Percentiles rank a stretch among this genome's conserved stretches.
Evolutionary conservation across 2,329 filamentous ascomycete species (phyloP).

Genomic region (Chrysosporium queenslandicum): DNA sequence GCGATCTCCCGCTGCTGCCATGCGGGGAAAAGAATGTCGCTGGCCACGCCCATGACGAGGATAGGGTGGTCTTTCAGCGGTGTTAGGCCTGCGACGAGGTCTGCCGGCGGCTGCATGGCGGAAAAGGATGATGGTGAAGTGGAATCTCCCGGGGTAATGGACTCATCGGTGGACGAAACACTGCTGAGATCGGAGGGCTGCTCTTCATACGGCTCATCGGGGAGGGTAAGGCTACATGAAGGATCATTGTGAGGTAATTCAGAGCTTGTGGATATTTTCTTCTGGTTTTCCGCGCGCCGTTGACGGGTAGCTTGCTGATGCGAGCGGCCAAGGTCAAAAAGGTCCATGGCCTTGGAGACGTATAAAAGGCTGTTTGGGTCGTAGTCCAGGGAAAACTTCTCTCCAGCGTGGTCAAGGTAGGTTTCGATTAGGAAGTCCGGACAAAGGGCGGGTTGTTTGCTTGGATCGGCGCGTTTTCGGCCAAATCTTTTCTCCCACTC

Average conservation of each 20-base stretch:
- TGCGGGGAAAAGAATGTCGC: conserved; percentile 91
- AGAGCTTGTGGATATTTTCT: conserved; percentile 45
- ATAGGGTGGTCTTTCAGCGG: conserved; percentile 66
- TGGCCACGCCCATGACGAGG: conserved; percentile 85
- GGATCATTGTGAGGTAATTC: conserved; percentile 32
- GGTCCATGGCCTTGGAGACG: conserved; percentile 96
- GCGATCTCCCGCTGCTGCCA: conserved; percentile 97
- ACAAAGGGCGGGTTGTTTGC: conserved; percentile 82
- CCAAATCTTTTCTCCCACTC: conserved; percentile 97
- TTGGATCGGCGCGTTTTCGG: conserved; percentile 71
- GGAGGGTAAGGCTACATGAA: conserved; percentile 70
- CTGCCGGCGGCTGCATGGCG: conserved; percentile 52
- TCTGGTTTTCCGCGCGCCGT: conserved; percentile 53
- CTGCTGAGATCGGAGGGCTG: conserved; percentile 49
- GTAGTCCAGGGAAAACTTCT: conserved; percentile 96
- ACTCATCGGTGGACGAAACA: conserved; percentile 25
- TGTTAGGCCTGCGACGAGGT: conserved; percentile 66
- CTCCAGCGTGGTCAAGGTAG: conserved; percentile 92
- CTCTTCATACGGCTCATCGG: conserved; percentile 76
- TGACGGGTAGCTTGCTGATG: conserved; percentile 55
- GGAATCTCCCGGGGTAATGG: conserved; percentile 15
- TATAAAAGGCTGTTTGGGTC: conserved; percentile 93
- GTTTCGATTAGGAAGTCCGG: conserved; percentile 97
- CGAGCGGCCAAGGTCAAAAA: conserved; percentile 76
- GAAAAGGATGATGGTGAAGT: conserved; percentile 20